These are phyloP conservation scores for Bassia scoparia DNA, from an alignment of 148 eudicot genomes.

Conservation along the genomic window DNA sequence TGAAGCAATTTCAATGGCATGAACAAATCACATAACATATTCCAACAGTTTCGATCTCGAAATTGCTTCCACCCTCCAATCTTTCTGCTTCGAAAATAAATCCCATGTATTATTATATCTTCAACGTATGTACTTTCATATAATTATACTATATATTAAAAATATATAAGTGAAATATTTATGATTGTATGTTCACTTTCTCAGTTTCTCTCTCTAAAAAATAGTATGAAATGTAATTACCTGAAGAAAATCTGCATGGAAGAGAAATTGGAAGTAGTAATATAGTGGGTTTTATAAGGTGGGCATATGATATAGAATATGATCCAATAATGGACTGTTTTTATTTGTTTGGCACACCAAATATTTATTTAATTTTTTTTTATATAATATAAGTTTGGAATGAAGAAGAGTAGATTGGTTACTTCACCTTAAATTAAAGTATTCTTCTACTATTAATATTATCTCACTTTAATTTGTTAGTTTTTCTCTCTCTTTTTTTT, in stretches of 20 bases:
- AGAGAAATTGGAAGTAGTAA: background rate
- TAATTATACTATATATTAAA: background rate
- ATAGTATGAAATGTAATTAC: background rate
- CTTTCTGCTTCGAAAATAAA: constrained; percentile 3
- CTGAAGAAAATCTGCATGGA: constrained; percentile 4
- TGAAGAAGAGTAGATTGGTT: constrained; percentile 1
- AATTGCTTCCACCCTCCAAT: background rate
- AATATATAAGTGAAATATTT: background rate
- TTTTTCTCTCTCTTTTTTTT: background rate
- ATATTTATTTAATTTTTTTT: background rate
- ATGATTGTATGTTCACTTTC: background rate
- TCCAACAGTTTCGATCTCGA: constrained; percentile 5
- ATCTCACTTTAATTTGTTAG: too few species aligned
- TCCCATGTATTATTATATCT: background rate
- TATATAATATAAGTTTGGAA: background rate
- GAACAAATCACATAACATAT: background rate
- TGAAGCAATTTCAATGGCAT: background rate
- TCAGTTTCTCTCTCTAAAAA: background rate
- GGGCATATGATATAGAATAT: background rate
- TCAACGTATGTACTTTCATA: background rate
- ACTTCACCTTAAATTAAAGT: constrained; percentile 34
- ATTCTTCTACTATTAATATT: constrained; percentile 6
- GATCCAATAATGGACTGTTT: background rate
- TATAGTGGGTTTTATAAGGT: background rate
- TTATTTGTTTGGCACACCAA: constrained; percentile 18